These are phyloP conservation scores for Colletotrichum cereale DNA, from an alignment of 2,329 filamentous ascomycete species.

Conservation along the genomic window DNA sequence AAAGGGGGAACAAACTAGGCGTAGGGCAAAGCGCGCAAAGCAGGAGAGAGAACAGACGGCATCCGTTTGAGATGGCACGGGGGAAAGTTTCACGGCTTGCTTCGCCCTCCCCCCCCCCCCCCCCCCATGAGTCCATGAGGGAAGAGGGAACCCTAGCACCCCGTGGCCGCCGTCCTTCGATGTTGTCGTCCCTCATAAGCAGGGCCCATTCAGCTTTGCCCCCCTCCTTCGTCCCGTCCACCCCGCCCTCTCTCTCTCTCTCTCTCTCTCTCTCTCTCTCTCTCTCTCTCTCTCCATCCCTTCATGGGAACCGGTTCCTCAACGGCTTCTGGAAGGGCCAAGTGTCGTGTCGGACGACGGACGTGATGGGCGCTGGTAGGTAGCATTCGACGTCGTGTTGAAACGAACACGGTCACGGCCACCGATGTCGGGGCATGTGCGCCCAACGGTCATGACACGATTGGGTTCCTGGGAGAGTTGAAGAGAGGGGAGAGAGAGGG, in stretches of 20 bases:
- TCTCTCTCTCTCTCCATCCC: neutral
- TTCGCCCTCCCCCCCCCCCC: neutral
- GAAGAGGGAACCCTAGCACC: conserved; percentile 6
- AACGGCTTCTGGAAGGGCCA: neutral
- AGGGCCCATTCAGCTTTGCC: conserved; percentile 11
- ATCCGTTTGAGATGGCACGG: conserved; percentile 17
- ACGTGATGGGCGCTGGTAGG: conserved; percentile 15
- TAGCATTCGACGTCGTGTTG: conserved; percentile 27
- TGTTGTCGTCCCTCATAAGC: conserved; percentile 36
- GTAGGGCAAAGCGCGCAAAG: neutral
- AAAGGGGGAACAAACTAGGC: neutral
- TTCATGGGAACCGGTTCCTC: neutral
- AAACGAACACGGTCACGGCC: conserved; percentile 23
- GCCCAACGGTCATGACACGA: neutral
- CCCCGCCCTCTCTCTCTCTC: no score
- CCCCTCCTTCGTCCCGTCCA: no score
- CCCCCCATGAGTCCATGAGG: no score
- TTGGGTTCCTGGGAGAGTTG: no score
- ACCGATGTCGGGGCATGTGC: neutral
- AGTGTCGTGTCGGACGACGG: neutral
- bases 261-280: no score
- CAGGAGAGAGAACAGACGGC: neutral
- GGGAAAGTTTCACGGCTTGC: conserved; percentile 25
- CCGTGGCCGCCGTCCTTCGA: neutral
- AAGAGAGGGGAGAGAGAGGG: neutral